These are phyloP conservation scores for Acacia acuminata DNA, from an alignment of 306 rosid species.

Conservation along the genomic window DNA sequence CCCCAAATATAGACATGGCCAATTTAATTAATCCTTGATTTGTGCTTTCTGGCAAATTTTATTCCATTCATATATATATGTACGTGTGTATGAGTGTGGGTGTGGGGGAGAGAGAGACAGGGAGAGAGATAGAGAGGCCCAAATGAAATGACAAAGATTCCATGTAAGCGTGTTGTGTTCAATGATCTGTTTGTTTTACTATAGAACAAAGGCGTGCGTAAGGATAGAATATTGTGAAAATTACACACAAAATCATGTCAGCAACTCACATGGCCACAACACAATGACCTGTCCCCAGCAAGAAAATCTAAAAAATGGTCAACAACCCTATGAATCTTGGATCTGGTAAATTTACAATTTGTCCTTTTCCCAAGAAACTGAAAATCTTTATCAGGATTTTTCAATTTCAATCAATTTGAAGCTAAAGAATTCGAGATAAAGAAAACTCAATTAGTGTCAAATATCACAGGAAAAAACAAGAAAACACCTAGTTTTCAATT, in stretches of 20 bases:
- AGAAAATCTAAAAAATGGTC: neutral
- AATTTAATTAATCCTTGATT: neutral
- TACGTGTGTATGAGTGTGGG: neutral
- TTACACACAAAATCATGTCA: neutral
- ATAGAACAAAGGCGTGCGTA: neutral
- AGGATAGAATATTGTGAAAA: conserved; percentile 11
- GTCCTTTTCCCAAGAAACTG: neutral
- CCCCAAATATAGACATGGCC: neutral
- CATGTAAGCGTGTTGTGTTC: neutral
- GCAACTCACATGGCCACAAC: conserved; percentile 4
- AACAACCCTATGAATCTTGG: neutral
- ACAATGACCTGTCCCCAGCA: neutral
- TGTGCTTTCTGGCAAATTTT: neutral
- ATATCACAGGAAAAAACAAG: neutral
- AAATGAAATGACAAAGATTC: conserved; percentile 10
- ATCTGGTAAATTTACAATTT: neutral
- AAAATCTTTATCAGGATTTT: neutral
- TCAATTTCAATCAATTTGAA: neutral
- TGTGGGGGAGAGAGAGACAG: too few relatives aligned
- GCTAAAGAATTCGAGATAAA: neutral
- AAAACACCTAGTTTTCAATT: neutral
- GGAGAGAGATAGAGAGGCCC: neutral
- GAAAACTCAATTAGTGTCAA: neutral
- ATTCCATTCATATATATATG: neutral
- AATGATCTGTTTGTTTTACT: neutral